Conservation (phyloP, 2,329 filamentous ascomycete species). For the Fusarium sp. region DNA sequence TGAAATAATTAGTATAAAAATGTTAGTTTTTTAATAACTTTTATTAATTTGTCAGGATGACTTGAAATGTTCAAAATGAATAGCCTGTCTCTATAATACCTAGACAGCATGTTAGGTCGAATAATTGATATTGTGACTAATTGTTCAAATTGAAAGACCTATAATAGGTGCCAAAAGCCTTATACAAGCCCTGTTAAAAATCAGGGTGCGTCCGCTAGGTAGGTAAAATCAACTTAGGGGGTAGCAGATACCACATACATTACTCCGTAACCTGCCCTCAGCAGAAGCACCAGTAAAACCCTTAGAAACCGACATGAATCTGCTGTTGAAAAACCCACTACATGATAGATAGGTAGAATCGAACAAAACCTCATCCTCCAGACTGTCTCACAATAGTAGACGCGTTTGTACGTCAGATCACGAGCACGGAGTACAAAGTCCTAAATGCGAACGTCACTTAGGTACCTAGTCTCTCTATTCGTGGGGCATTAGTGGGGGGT, state of each 20-base stretch:
- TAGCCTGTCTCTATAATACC: no score
- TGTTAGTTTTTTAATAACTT: no score
- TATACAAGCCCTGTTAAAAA: no score
- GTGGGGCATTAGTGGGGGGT: constrained; percentile 39
- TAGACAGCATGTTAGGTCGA: no score
- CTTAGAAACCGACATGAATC: not conserved
- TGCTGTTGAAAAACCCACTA: not conserved
- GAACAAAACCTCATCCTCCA: constrained; percentile 3
- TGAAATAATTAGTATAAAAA: no score
- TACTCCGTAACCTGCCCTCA: not conserved
- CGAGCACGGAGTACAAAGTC: constrained; percentile 40
- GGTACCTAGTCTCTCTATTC: constrained; percentile 25
- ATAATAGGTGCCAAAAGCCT: no score
- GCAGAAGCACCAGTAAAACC: not conserved
- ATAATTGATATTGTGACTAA: no score
- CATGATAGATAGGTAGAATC: not conserved
- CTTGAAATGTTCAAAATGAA: no score
- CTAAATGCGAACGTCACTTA: constrained; percentile 15
- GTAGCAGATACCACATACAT: not conserved
- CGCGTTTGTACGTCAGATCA: constrained; percentile 36
- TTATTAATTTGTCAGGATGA: no score
- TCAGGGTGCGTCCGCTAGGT: no score
- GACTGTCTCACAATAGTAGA: constrained; percentile 14
- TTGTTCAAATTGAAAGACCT: no score
- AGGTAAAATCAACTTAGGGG: not conserved